Base-by-base conservation (phyloP, 257 asterid genomes). In the Scutellaria galericulata region DNA sequence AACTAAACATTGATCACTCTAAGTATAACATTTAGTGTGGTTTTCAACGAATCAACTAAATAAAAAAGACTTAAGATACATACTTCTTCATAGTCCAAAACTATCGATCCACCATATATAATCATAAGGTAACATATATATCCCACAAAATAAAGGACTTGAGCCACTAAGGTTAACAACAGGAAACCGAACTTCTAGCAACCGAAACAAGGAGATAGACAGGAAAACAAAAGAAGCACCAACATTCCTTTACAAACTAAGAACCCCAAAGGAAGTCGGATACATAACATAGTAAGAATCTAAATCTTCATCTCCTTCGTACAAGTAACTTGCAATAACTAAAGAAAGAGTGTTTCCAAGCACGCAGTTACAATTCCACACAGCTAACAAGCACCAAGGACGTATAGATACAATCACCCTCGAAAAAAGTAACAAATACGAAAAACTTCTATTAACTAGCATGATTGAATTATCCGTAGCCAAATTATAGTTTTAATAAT, bases 291-390 rank as follows among this genome's bases (percentile, higher is more conserved):
- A 54, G 60, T 53, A 50, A 48, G 45, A 50, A 44, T 20, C 40
- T 11, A 61, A 50, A 71, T 20, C 27, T 9, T 14, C 35, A 45
- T 71, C 48, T n/a, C 35, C 22, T 39, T 75, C 45, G 46, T 50
- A 63, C n/a, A 47, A 15, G 44, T 22, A 63, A 69, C 46, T 64
- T n/a, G 64, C 40, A 57, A 46, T 44, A 39, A 55, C 66, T 74
- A 67, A 59, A 66, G 15, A 11, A 61, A 40, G 39, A 72, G 62
- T 56, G 9, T 40, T 50, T 20, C 62, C 54, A 63, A 8, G 41
- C 35, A 7, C 8, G 10, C 71, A 39, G 51, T 27, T 44, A 37
- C 40, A 35, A 20, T 64, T 42, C 9, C 22, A 37, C 22, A 52
- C 10, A 7, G 62, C 59, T 48, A 39, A 10, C 39, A 20, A 45